Percentiles rank a stretch among this genome's conserved stretches.
These are phyloP conservation scores for Globisporangium perplexum DNA, from an alignment of 352 stramenopile genomes.

Conservation along the genomic window DNA sequence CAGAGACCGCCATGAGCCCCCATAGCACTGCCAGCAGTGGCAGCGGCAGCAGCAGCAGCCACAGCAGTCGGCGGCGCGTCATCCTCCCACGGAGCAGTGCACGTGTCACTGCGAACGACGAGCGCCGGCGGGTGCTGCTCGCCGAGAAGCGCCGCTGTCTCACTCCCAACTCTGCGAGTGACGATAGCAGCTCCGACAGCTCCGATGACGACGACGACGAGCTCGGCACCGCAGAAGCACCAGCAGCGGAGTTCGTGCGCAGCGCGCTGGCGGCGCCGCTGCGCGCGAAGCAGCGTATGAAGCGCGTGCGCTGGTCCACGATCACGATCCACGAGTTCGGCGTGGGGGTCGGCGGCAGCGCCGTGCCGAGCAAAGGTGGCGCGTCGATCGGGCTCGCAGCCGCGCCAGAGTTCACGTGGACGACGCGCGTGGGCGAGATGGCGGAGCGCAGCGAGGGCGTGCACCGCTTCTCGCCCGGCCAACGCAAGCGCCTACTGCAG, in stretches of 20 bases:
- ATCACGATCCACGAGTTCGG: conserved; percentile 48
- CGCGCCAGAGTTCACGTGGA: conserved; percentile 42
- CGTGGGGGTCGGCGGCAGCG: conserved; percentile 32
- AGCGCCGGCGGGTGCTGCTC: not conserved
- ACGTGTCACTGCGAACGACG: no score
- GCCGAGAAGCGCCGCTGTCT: not conserved
- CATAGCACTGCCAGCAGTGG: not conserved
- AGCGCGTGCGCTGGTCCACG: conserved; percentile 36
- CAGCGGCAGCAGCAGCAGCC: no score
- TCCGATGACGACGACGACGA: not conserved
- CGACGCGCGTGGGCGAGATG: conserved; percentile 44
- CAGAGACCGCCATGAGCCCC: not conserved
- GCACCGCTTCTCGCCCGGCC: conserved; percentile 33
- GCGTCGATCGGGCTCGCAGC: conserved; percentile 34
- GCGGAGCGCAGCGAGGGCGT: conserved; percentile 38
- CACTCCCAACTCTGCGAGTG: not conserved
- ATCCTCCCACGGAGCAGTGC: not conserved
- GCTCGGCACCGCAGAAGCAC: not conserved
- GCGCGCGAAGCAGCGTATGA: conserved; percentile 12
- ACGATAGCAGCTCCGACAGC: not conserved
- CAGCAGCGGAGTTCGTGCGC: not conserved
- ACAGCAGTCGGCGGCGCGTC: no score
- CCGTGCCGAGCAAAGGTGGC: conserved; percentile 30
- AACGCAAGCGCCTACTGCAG: conserved; percentile 30
- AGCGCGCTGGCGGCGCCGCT: conserved; percentile 1